Evolutionary conservation across 495 filamentous ascomycete species (phyloP), one percentile per base, ranked within the genome.

Genomic region (Copromyces sp.): DNA sequence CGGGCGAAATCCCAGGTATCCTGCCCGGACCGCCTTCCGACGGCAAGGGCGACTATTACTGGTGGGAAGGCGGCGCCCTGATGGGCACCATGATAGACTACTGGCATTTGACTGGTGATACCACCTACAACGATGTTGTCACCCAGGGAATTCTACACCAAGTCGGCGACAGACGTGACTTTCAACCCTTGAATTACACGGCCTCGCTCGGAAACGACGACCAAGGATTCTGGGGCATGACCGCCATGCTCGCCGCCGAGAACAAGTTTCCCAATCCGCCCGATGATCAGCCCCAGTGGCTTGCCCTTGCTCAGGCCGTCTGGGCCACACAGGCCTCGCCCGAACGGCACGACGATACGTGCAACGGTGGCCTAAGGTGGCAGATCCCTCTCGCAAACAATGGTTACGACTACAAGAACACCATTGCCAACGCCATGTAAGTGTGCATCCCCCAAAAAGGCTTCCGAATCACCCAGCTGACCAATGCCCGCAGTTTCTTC

Each of bases 341-440:
- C 85, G 76, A 79, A 1, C 88, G 94, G 42, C 83, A 83, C 20
- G 83, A 86, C 68, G 83, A 83, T 11, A 88, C 86, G 2, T 94
- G 92, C 75, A 83, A 83, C 45, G 92, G 92, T 59, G 92, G 92
- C 24, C 77, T 96, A 73, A 85, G 89, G 53, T 95, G 93, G 93
- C 93, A 95, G 80, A 90, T 95, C 29, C 90, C 91, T 71, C 86
- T 86, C 3, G 89, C 86, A 74, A 93, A 93, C 76, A 86, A 84
- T n/a, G 93, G 93, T 7, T 96, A 92, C 76, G 86, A 90, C 74
- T 95, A 95, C 83, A 95, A 95, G 81, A 96, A 94, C 80, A 88
- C 87, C 89, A 70, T 79, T 71, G 77, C 78, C 72, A 90, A 93
- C 69, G 77, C 74, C n/a, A 61, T 61, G 53, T 35, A 61, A 35